Base-by-base conservation (phyloP, 371 early-diverging fungal species). In the Rhizomucor miehei region DNA sequence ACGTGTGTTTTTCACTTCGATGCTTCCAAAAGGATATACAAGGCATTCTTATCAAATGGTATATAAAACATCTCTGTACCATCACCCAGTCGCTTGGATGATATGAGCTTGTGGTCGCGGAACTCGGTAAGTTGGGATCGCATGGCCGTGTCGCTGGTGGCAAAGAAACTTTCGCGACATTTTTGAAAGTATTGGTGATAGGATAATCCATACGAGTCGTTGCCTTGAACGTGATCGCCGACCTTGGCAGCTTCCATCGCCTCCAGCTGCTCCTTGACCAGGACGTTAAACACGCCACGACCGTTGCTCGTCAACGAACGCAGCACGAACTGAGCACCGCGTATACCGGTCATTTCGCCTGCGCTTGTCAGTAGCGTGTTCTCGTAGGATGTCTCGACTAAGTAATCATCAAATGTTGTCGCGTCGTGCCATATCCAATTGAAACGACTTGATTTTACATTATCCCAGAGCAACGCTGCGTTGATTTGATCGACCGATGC, bases 401-500 rank as follows among this genome's bases (percentile, higher is more conserved):
- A 53, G 44, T 96, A 95, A 3, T 82, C 75, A 52, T 83, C 83
- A 68, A 83, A 95, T 3, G 94, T 95, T 2, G 97, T 93, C 34
- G 84, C 74, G 57, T 96, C 94, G 64, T 95, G 95, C 89, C 90
- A 93, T 1, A 89, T 65, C 89, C 89, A 95, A 45, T 84, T 85
- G 63, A 90, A 94, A 17, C 79, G 73, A 13, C 81, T 68, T 1
- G 80, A 51, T 37, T 82, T 79, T 45, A 79, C 79, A 44, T 84
- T 76, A 66, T 96, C 95, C 95, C 94, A 96, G 20, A 95, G 66
- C 37, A 95, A 61, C 6, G 88, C 85, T 23, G 94, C 83, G 57
- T 94, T 88, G 60, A 95, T 90, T 64, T 96, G 92, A 71, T 98
- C 98, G 11, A 92, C 71, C 0, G 93, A 89, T 0, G 91, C 94